Base-by-base conservation (phyloP, 1,284 basidiomycete genomes). In the Phlebopus sp. region DNA sequence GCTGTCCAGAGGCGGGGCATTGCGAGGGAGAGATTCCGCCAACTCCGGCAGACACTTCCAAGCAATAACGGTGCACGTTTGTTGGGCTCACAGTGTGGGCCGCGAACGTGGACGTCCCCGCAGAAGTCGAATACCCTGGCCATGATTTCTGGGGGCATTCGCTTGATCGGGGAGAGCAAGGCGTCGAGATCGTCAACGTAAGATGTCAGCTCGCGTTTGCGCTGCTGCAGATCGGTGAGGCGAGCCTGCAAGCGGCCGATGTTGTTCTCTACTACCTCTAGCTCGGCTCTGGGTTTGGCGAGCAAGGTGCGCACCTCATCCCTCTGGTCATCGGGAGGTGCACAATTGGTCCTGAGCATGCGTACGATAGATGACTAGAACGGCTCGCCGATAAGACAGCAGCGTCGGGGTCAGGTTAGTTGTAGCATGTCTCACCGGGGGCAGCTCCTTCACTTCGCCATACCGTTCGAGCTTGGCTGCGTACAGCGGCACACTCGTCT, bases 141-240 rank as follows among this genome's bases (percentile, higher is more conserved):
- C 52, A 62, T 66, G 55, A 62, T 62, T 52, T 62, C 60, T n/a
- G 63, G 63, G 9, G 60, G 60, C 63, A 62, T 66, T 41, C 59
- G 62, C 18, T 51, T 64, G 49, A 62, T 64, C 40, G 60, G 60
- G 19, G 60, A 64, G 23, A 62, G 59, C 45, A 66, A 59, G 18
- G 60, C 63, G 45, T 55, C 62, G 38, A 62, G 60, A 51, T 62
- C 60, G 47, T 66, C 60, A 44, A 62, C 59, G 46, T 62, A 66
- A 18, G 59, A 60, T 14, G 51, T 45, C 18, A 62, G 52, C 31
- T 62, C 63, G 36, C 45, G 30, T 50, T 61, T 62, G 39, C 63
- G 56, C 15, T 50, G 62, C 52, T 62, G 63, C 21, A 63, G 43
- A 29, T 64, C 59, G 27, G 54, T 60, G 18, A 62, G 63, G 47